Evolutionary conservation across 352 stramenopile genomes (phyloP), one percentile per base, ranked within the genome.

Genomic region (Globisporangium polare): DNA sequence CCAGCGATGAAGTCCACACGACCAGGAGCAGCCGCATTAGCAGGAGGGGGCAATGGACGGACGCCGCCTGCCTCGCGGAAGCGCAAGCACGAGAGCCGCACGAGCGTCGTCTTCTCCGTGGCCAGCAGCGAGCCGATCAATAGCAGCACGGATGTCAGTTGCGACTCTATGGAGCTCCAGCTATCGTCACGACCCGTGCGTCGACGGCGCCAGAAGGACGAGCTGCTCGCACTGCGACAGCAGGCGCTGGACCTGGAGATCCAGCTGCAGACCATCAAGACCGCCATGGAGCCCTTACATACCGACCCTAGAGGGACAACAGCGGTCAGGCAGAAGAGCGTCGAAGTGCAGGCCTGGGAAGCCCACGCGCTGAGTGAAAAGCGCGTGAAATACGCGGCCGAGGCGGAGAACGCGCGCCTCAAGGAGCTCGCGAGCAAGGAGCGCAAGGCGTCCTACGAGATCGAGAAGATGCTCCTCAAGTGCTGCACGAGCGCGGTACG

Each of bases 401-500:
- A 66, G 33, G 2, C 31, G 0, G 60, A 66, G 33, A 66, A 66
- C 60, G 20, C 33, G 13, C 60, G 53, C 2, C 52, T 66, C 17
- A 49, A 46, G n/a, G 60, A 45, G n/a, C 13, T 66, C 39, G 42
- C 49, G 20, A 39, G 29, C 18, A 47, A 47, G 26, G 51, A 66
- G 41, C 33, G 26, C 51, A 59, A 60, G 20, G 33, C 27, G 12
- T 46, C 52, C 31, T 27, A 47, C 26, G 49, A 54, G 27, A 66
- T 66, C 20, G 51, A 55, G 15, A 53, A 55, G 31, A n/a, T 66
- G 53, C 53, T 66, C 17, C 13, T 60, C 60, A 59, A 60, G 53
- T 60, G 60, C 39, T 59, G 50, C 46, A 45, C 27, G n/a, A 54
- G 41, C n/a, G 22, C 60, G 29, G 60, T 66, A 22, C 37, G 49